Percentiles rank a stretch among this genome's conserved stretches.
Evolutionary conservation across 148 eudicot genomes (phyloP).

Genomic region (Linanthus parryae): DNA sequence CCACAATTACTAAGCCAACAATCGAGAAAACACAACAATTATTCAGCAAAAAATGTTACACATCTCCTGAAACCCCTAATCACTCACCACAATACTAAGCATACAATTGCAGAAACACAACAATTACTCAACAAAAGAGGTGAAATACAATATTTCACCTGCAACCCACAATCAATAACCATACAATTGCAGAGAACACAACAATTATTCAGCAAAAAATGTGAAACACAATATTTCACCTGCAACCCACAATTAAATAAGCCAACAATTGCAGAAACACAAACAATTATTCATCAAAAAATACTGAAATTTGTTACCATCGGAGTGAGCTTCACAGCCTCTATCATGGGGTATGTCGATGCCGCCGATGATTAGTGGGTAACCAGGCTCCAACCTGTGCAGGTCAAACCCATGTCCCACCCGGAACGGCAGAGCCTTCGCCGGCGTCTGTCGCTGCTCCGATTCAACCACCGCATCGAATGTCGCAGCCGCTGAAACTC

Average conservation of each 20-base stretch:
- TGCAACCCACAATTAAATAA: not conserved
- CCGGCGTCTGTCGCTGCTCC: conserved; percentile 16
- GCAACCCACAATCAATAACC: not conserved
- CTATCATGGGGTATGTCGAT: conserved; percentile 76
- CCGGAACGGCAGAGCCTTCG: conserved; percentile 68
- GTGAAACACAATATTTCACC: too few relatives aligned
- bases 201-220: too few relatives aligned
- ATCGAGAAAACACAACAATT: too few relatives aligned
- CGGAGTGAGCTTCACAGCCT: conserved; percentile 99
- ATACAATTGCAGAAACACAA: not conserved
- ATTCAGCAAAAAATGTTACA: too few relatives aligned
- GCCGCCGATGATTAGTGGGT: conserved; percentile 93
- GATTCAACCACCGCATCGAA: conserved; percentile 40
- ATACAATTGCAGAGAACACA: not conserved
- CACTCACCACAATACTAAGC: conserved; percentile 1
- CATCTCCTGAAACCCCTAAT: conserved; percentile 16
- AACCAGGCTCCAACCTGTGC: conserved; percentile 87
- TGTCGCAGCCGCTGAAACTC: conserved; percentile 32
- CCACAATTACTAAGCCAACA: too few relatives aligned
- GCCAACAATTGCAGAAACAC: not conserved
- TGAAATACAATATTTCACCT: not conserved
- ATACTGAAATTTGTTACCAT: conserved; percentile 35
- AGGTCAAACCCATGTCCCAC: conserved; percentile 96
- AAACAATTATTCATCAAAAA: not conserved
- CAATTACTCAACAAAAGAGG: too few relatives aligned